Percentiles rank a stretch among this genome's conserved stretches.
Conservation (phyloP, 2,329 filamentous ascomycete genomes). For the Claviceps spartinae region DNA sequence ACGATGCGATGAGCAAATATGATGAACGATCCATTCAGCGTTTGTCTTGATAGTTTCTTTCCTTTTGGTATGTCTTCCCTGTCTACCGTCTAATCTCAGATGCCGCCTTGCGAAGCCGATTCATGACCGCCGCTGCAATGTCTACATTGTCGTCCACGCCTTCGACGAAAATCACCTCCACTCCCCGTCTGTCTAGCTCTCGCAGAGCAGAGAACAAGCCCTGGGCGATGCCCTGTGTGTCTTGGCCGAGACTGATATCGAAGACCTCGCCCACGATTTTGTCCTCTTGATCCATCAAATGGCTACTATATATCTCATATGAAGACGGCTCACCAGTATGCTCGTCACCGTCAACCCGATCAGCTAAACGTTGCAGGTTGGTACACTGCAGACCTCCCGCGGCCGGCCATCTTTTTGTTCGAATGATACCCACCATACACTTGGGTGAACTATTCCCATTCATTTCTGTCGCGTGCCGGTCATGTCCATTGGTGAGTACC, state of each 20-base stretch:
- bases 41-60: neutral
- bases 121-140: conserved; percentile 79
- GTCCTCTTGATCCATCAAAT: conserved; percentile 21
- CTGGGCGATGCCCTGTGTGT: conserved; percentile 64
- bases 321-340: conserved; percentile 14
- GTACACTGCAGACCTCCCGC: conserved; percentile 27
- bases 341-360: conserved; percentile 6
- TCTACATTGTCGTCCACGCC: conserved; percentile 69
- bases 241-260: conserved; percentile 60
- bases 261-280: conserved; percentile 33
- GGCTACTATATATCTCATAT: conserved; percentile 28
- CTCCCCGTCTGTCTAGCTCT: conserved; percentile 66
- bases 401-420: conserved; percentile 39
- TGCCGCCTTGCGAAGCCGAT: conserved; percentile 66
- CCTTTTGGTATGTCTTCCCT: neutral
- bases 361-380: conserved; percentile 12
- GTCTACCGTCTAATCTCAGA: conserved; percentile 40
- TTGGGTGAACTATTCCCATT: conserved; percentile 13
- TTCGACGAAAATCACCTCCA: conserved; percentile 81
- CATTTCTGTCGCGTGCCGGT: neutral
- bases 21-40: neutral
- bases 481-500: conserved; percentile 4
- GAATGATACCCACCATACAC: conserved; percentile 35
- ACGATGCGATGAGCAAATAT: neutral
- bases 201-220: conserved; percentile 79